Conservation (phyloP, 805 yeast species). For the Maudiozyma saulgeensis region DNA sequence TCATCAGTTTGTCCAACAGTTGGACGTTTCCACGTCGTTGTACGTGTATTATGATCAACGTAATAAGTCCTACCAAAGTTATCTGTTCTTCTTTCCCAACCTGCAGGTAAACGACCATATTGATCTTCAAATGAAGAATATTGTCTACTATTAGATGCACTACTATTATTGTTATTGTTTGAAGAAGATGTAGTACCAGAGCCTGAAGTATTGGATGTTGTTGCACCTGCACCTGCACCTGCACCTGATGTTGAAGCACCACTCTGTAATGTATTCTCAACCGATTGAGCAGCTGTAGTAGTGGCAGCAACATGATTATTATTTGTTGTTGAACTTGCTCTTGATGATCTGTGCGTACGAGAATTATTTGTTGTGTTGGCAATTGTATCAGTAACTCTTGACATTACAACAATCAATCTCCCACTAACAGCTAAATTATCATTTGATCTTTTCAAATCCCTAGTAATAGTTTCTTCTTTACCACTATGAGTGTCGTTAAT, state of each 20-base stretch:
- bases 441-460: slow-evolving; percentile 84
- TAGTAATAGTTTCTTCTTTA: slow-evolving; percentile 77
- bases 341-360: slow-evolving; percentile 7
- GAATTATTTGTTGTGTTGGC: slow-evolving; percentile 2
- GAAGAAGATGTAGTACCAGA: not conserved
- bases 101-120: slow-evolving; percentile 91
- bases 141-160: slow-evolving; percentile 38
- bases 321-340: slow-evolving; percentile 2
- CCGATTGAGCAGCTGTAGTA: slow-evolving; percentile 19
- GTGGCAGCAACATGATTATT: not conserved
- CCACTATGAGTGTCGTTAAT: slow-evolving; percentile 47
- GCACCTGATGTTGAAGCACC: slow-evolving; percentile 11
- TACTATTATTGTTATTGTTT: no score
- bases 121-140: slow-evolving; percentile 95
- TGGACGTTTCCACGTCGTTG: slow-evolving; percentile 99
- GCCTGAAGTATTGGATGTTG: no score
- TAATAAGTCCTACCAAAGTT: slow-evolving; percentile 95
- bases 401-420: slow-evolving; percentile 67
- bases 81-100: slow-evolving; percentile 98
- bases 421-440: slow-evolving; percentile 92
- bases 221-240: slow-evolving; percentile 2
- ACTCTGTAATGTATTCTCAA: slow-evolving; percentile 24
- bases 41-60: slow-evolving; percentile 94
- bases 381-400: slow-evolving; percentile 24
- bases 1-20: slow-evolving; percentile 69